Base-by-base conservation (phyloP, 2,329 filamentous ascomycete genomes). In the Paramyrothecium sp. region DNA sequence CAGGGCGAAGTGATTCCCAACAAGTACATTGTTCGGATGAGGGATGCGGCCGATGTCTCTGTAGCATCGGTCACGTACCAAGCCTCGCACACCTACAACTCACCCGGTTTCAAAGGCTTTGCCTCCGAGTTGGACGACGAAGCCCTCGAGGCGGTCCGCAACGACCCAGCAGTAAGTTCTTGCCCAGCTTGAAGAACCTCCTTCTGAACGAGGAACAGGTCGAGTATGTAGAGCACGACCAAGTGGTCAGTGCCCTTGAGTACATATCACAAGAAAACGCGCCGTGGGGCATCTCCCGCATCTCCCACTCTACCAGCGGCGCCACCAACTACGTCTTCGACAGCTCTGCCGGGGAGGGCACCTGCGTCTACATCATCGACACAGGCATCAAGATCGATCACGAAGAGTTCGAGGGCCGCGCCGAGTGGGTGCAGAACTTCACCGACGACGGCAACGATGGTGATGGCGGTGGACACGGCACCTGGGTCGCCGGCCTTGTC, bases 401-500 rank as follows among this genome's bases (percentile, higher is more conserved):
- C 52, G 33, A 51, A 26, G 61, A 67, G 20, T 68, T 68, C 34
- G 60, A 55, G 2, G 63, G 62, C 34, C 66, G 63, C 7, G 65
- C 64, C n/a, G 67, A 72, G 34, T 60, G 49, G 46, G 38, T 58
- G 10, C 22, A 47, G 12, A 58, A 60, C 53, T 59, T 58, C 22
- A 51, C 49, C 23, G 50, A 38, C 2, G 53, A 58, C 50, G 21
- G 59, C 20, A 3, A 49, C 23, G 49, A 51, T 7, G n/a, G 7
- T 16, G 49, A 64, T 54, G 54, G 63, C 21, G 60, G 68, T 54
- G 74, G 74, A 41, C 74, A 77, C 63, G 74, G 73, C 26, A 76
- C 73, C 7, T 61, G 66, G 19, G 60, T 63, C 11, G 62, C 65
- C 8, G 65, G 65, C 13, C 60, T 59, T 5, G 58, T 67, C n/a